Percentiles rank a stretch among this genome's conserved stretches.
phyloP scores from a whole-genome alignment of 2,329 filamentous ascomycete species.

The Colletotrichum tofieldiae region DNA sequence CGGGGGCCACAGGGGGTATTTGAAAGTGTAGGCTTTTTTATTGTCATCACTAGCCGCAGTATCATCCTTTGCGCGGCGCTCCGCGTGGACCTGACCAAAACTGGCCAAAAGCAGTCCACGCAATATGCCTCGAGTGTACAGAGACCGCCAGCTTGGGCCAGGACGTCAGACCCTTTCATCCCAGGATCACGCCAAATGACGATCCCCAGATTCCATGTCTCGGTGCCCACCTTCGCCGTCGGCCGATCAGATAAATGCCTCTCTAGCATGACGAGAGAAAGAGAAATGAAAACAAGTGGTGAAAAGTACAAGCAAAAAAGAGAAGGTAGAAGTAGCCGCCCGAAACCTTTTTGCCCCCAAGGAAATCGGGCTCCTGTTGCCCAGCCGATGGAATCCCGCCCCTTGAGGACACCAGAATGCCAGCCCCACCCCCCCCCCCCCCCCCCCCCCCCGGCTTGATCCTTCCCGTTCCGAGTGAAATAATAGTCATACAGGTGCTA shows the following conservation, averaged over 20 bases:
- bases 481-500: constrained; percentile 28
- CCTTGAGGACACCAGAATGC: constrained; percentile 5
- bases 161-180: constrained; percentile 14
- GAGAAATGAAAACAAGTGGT: constrained; percentile 25
- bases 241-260: constrained; percentile 10
- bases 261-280: constrained; percentile 26
- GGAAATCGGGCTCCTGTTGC: neutral
- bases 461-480: constrained; percentile 13
- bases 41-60: constrained; percentile 24
- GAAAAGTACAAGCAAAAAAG: constrained; percentile 35
- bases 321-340: neutral
- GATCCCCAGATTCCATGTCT: constrained; percentile 18
- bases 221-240: constrained; percentile 4
- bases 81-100: constrained; percentile 14
- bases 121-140: constrained; percentile 16
- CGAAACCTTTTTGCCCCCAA: neutral
- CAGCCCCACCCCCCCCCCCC: neutral
- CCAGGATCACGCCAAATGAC: constrained; percentile 1
- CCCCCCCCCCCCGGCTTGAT: constrained; percentile 4
- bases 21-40: constrained; percentile 8
- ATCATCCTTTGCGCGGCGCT: constrained; percentile 18
- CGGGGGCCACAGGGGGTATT: neutral
- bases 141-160: constrained; percentile 20
- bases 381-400: constrained; percentile 7
- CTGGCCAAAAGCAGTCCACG: constrained; percentile 2